phyloP scores from a whole-genome alignment of 2,329 filamentous ascomycete genomes.

The Penicillium sp. region DNA sequence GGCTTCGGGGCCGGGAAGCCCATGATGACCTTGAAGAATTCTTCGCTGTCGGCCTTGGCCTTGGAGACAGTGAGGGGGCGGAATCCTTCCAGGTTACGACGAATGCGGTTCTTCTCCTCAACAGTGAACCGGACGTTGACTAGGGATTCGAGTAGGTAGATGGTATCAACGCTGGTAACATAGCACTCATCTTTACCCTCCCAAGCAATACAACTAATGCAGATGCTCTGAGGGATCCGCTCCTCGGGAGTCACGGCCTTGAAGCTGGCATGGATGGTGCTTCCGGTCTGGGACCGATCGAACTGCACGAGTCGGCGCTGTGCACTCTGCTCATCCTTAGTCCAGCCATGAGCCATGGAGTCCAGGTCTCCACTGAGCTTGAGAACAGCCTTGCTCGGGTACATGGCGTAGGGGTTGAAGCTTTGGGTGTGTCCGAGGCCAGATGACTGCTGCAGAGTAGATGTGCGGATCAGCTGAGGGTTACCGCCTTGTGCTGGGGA shows the following conservation, averaged over 20 bases:
- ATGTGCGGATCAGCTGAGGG: constrained; percentile 66
- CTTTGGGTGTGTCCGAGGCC: constrained; percentile 49
- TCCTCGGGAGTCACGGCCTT: constrained; percentile 76
- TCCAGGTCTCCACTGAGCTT: constrained; percentile 85
- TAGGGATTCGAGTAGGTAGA: constrained; percentile 87
- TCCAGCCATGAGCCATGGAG: constrained; percentile 81
- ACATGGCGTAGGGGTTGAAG: constrained; percentile 78
- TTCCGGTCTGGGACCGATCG: constrained; percentile 76
- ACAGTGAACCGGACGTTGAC: constrained; percentile 86
- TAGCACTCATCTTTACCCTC: constrained; percentile 86
- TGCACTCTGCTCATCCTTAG: constrained; percentile 72
- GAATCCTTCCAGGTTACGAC: constrained; percentile 92
- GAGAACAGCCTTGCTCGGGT: constrained; percentile 79
- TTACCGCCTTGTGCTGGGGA: constrained; percentile 50
- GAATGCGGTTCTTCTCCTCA: constrained; percentile 97
- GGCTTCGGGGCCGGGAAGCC: constrained; percentile 93
- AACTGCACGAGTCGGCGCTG: constrained; percentile 88
- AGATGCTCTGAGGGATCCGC: constrained; percentile 79
- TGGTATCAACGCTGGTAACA: constrained; percentile 96
- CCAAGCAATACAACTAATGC: constrained; percentile 98
- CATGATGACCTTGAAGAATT: constrained; percentile 99
- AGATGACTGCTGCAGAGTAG: constrained; percentile 61
- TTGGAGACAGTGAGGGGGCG: constrained; percentile 92
- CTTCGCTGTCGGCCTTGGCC: constrained; percentile 85
- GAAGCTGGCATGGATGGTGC: constrained; percentile 78